phyloP scores from a whole-genome alignment of 2,329 filamentous ascomycete genomes.

The Microthyrium microscopicum region DNA sequence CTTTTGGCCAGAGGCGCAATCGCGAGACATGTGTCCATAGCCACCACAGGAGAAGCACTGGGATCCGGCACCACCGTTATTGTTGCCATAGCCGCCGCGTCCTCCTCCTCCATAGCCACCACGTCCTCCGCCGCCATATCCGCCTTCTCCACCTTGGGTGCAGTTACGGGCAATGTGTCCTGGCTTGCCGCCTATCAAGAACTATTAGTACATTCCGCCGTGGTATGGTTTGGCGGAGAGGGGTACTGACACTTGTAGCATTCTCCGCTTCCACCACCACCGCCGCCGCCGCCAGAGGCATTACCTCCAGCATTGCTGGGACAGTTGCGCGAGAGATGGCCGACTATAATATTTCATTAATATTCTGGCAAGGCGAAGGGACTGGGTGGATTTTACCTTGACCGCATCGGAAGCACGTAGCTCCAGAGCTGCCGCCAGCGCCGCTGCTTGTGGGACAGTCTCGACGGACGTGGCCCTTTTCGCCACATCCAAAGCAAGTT shows the following conservation, averaged over 20 bases:
- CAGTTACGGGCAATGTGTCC: constrained; percentile 94
- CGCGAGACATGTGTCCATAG: constrained; percentile 91
- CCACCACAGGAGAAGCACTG: constrained; percentile 92
- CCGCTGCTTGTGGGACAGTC: constrained; percentile 53
- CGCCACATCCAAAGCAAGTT: constrained; percentile 32
- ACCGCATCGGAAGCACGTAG: constrained; percentile 59
- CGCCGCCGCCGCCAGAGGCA: constrained; percentile 29
- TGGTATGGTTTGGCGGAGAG: too few relatives aligned
- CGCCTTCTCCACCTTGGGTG: constrained; percentile 23
- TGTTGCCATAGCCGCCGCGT: constrained; percentile 29
- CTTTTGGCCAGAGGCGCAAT: constrained; percentile 98
- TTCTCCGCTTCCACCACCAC: constrained; percentile 36
- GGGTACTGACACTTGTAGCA: constrained; percentile 99
- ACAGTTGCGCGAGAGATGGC: constrained; percentile 87
- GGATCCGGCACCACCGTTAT: constrained; percentile 22
- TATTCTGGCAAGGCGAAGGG: too few relatives aligned
- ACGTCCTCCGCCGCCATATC: constrained; percentile 24
- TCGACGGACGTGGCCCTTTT: constrained; percentile 43
- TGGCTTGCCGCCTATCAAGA: constrained; percentile 75
- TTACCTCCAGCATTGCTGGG: constrained; percentile 34
- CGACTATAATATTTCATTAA: too few relatives aligned
- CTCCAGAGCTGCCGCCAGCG: constrained; percentile 33
- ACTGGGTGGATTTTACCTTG: too few relatives aligned
- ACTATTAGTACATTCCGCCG: too few relatives aligned
- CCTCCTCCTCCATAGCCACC: constrained; percentile 24